Evolutionary conservation across 2,329 filamentous ascomycete genomes (phyloP).

Genomic region (Trichoderma atroviride): DNA sequence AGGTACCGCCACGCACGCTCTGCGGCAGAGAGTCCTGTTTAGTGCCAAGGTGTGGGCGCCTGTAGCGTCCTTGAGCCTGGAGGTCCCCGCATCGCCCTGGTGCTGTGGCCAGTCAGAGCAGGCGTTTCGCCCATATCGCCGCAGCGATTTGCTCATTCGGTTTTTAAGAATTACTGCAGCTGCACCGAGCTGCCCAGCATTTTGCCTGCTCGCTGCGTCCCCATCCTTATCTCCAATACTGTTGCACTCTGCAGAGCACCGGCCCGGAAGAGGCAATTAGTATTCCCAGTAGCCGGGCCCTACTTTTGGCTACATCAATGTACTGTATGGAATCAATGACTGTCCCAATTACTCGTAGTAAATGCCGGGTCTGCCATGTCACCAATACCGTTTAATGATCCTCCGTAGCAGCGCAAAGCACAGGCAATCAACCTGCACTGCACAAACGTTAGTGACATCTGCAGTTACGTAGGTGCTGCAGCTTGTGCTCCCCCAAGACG

Average conservation of each 20-base stretch:
- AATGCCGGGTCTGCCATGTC: neutral
- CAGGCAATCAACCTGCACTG: neutral
- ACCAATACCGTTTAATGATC: neutral
- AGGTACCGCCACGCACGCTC: neutral
- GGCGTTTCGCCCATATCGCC: neutral
- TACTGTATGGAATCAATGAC: neutral
- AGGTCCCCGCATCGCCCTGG: neutral
- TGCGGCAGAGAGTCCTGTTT: neutral
- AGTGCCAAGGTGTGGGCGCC: conserved; percentile 6
- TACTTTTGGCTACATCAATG: no score
- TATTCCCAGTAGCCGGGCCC: neutral
- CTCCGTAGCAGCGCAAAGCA: neutral
- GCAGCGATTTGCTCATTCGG: conserved; percentile 24
- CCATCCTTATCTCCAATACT: conserved; percentile 8
- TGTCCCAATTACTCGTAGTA: neutral
- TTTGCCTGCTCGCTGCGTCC: neutral
- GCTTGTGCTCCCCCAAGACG: neutral
- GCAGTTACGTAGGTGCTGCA: neutral
- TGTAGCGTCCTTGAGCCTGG: conserved; percentile 14
- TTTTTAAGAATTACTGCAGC: conserved; percentile 15
- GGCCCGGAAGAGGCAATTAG: neutral
- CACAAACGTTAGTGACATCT: neutral
- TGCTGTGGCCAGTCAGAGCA: conserved; percentile 17
- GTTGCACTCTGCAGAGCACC: neutral
- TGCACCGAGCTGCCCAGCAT: neutral